Conservation (phyloP, 192 early-diverging fungal genomes). For the Martensiomyces pterosporus region DNA sequence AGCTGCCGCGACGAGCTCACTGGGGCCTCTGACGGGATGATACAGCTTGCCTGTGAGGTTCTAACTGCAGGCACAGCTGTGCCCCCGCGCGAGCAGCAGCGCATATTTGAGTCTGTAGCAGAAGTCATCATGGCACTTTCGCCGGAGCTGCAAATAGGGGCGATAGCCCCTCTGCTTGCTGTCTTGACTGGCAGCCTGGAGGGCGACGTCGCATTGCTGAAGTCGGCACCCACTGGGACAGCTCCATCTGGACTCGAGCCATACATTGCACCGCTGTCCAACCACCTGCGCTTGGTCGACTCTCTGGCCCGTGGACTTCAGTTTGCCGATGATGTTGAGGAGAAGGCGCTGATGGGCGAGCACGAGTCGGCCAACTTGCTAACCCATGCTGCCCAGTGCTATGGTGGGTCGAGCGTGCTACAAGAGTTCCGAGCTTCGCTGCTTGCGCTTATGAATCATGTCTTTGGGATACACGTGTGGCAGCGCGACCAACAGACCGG, state of each 20-base stretch:
- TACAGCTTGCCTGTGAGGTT: slow-evolving; percentile 58
- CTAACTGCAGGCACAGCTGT: slow-evolving; percentile 23
- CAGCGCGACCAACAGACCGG: slow-evolving; percentile 4
- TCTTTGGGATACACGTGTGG: slow-evolving; percentile 9
- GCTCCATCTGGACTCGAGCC: slow-evolving; percentile 13
- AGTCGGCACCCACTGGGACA: slow-evolving; percentile 5
- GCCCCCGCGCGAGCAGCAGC: slow-evolving; percentile 45
- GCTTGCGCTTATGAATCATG: slow-evolving; percentile 9
- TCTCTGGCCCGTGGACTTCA: slow-evolving; percentile 41
- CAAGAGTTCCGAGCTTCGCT: slow-evolving; percentile 16
- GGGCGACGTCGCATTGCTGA: slow-evolving; percentile 9
- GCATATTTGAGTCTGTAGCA: slow-evolving; percentile 44
- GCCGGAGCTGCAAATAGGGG: slow-evolving; percentile 13
- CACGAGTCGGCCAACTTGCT: slow-evolving; percentile 10
- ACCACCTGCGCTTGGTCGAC: slow-evolving; percentile 26
- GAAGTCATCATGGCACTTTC: slow-evolving; percentile 29
- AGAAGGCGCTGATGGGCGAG: slow-evolving; percentile 34
- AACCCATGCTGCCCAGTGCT: slow-evolving; percentile 26
- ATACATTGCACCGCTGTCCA: slow-evolving; percentile 10
- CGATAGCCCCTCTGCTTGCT: slow-evolving; percentile 17
- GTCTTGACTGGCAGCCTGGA: slow-evolving; percentile 12
- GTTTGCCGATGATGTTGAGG: slow-evolving; percentile 42
- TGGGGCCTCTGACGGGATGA: slow-evolving; percentile 55
- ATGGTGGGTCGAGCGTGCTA: slow-evolving; percentile 17
- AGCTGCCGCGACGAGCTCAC: slow-evolving; percentile 63